Evolutionary conservation across 2,329 filamentous ascomycete genomes (phyloP).

Genomic region (Lomentospora prolificans): DNA sequence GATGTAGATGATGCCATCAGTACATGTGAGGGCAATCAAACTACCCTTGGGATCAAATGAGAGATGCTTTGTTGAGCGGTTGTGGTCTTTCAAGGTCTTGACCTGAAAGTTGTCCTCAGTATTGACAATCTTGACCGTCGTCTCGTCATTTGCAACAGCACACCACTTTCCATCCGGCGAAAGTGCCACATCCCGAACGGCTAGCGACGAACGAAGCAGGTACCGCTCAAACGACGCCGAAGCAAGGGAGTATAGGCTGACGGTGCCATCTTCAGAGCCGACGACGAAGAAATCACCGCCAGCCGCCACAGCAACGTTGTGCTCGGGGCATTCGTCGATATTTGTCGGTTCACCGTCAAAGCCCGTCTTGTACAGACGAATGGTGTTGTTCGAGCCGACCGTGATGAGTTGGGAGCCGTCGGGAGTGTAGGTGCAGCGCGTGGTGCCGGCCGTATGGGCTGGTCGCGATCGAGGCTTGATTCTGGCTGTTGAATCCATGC

Average conservation of each 20-base stretch:
- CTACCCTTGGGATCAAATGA: conserved; percentile 75
- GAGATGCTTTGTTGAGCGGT: conserved; percentile 81
- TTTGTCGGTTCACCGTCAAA: conserved; percentile 88
- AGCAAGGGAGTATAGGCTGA: conserved; percentile 80
- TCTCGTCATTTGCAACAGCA: conserved; percentile 92
- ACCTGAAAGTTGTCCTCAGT: conserved; percentile 68
- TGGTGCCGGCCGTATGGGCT: conserved; percentile 76
- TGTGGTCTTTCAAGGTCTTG: conserved; percentile 72
- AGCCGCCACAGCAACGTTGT: conserved; percentile 70
- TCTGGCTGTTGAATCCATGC: conserved; percentile 20
- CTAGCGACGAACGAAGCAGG: conserved; percentile 72
- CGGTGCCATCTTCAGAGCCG: conserved; percentile 90
- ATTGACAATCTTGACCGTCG: conserved; percentile 82
- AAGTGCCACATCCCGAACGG: conserved; percentile 76
- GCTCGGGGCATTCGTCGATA: conserved; percentile 83
- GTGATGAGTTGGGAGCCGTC: conserved; percentile 82
- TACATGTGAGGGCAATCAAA: conserved; percentile 71
- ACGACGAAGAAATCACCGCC: conserved; percentile 76
- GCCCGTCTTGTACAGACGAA: conserved; percentile 84
- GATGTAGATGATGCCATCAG: conserved; percentile 81
- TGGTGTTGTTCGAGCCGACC: conserved; percentile 85
- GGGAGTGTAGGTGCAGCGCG: conserved; percentile 80
- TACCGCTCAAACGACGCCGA: conserved; percentile 63
- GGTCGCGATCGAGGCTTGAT: conserved; percentile 52
- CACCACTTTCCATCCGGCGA: conserved; percentile 78